Percentiles rank a stretch among this genome's conserved stretches.
phyloP scores from a whole-genome alignment of 192 early-diverging fungal species.

The Physocladia obscura region DNA sequence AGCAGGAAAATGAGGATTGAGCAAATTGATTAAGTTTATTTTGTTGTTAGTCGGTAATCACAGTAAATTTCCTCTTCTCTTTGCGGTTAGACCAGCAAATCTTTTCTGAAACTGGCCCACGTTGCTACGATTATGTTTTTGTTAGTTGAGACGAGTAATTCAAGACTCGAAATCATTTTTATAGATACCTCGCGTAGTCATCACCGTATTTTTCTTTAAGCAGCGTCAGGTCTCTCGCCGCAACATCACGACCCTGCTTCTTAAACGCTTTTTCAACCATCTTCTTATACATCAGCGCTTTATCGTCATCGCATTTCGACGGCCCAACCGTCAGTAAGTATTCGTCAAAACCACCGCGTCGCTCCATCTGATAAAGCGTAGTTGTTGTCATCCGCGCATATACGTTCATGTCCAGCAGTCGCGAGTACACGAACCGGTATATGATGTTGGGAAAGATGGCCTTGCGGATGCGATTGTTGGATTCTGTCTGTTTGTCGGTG shows the following conservation, averaged over 20 bases:
- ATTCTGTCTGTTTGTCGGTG: slow-evolving; percentile 44
- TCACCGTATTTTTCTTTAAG: slow-evolving; percentile 33
- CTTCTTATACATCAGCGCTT: slow-evolving; percentile 27
- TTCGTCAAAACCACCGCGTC: slow-evolving; percentile 53
- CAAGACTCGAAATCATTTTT: neutral
- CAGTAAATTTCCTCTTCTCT: slow-evolving; percentile 13
- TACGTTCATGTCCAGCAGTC: slow-evolving; percentile 51
- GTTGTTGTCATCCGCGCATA: slow-evolving; percentile 42
- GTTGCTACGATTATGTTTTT: neutral
- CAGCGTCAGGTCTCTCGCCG: slow-evolving; percentile 10
- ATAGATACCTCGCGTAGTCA: slow-evolving; percentile 35
- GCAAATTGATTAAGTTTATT: too few species aligned
- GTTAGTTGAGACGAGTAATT: neutral
- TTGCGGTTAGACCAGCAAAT: neutral
- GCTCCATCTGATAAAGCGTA: slow-evolving; percentile 44
- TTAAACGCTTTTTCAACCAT: slow-evolving; percentile 22
- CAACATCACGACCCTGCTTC: slow-evolving; percentile 16
- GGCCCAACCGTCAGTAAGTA: slow-evolving; percentile 39
- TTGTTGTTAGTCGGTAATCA: too few species aligned
- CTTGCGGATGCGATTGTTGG: slow-evolving; percentile 40
- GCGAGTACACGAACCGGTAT: slow-evolving; percentile 48
- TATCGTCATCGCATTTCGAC: slow-evolving; percentile 4
- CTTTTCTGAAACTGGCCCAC: slow-evolving; percentile 4
- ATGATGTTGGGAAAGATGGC: slow-evolving; percentile 50
- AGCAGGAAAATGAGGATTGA: too few species aligned